Conservation (phyloP, 1,139 yeast species). For the Meyerozyma sp. region DNA sequence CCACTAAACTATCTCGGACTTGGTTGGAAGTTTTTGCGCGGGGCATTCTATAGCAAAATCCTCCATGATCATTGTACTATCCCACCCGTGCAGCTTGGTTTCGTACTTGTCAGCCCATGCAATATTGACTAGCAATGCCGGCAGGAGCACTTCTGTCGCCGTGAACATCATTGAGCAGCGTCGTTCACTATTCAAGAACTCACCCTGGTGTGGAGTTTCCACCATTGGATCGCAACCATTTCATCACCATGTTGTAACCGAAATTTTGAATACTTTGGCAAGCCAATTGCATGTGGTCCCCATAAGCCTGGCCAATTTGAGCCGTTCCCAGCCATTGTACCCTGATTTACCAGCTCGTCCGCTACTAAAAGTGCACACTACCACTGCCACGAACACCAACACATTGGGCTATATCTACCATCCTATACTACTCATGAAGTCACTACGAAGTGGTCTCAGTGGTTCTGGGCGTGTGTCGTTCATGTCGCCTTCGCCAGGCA, state of each 20-base stretch:
- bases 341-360: not conserved
- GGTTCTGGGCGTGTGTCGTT: not conserved
- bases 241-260: not conserved
- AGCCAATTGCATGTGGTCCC: not conserved
- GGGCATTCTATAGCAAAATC: not conserved
- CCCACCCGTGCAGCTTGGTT: not conserved
- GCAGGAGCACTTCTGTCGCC: not conserved
- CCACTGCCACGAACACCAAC: not conserved
- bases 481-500: not conserved
- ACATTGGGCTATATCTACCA: not conserved
- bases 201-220: not conserved
- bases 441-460: not conserved
- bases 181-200: not conserved
- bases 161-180: not conserved
- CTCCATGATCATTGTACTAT: not conserved
- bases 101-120: not conserved
- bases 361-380: not conserved
- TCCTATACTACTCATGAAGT: not conserved
- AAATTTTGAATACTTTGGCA: not conserved
- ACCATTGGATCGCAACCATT: not conserved
- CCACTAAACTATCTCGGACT: slow-evolving; percentile 16
- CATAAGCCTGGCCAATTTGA: not conserved
- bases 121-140: not conserved
- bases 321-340: not conserved
- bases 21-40: not conserved